Evolutionary conservation across 1,284 basidiomycete genomes (phyloP), one percentile per base, ranked within the genome.

Genomic region (Sanghuangporus weigelae): DNA sequence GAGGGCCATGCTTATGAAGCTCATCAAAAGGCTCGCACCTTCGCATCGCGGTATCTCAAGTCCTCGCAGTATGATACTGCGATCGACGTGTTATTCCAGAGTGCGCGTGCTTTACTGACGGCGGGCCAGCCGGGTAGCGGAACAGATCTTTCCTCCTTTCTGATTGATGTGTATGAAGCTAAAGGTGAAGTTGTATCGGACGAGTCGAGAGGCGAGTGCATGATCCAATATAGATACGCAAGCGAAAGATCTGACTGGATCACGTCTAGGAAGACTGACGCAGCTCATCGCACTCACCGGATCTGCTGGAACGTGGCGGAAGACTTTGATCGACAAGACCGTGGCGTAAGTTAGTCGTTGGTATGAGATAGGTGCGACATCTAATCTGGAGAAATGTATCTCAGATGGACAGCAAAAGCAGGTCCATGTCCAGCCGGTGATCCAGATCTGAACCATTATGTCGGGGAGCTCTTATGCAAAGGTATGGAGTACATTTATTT

Each of bases 21-120:
- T 0, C 95, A 97, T 70, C 95, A 97, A 74, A 96, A 96, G 77
- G 92, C 94, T 31, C 86, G 95, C 38, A 97, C 95, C 31, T 96
- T 95, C 67, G 93, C 93, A 5, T 89, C 94, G 11, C 84, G 95
- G 69, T 93, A 96, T 73, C 78, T 81, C 58, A 90, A 92, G 74
- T 86, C 92, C 3, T 81, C 81, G 1, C 88, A 94, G 69, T 86
- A 88, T 72, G 87, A 89, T 69, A 87, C 87, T 12, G 93, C 93
- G 14, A 88, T 93, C 74, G 90, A 95, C 74, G 90, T 97, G 10
- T 83, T 96, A 59, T 95, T 95, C 75, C 89, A 93, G 69, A 88
- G 86, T 46, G 86, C 93, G 1, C 81, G 89, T 57, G 92, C 93
- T 73, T 79, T 98, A 57, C 79, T 96, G 68, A 96, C 96, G 77